Base-by-base conservation (phyloP, 2,329 filamentous ascomycete species). In the Huntiella bhutanensis region DNA sequence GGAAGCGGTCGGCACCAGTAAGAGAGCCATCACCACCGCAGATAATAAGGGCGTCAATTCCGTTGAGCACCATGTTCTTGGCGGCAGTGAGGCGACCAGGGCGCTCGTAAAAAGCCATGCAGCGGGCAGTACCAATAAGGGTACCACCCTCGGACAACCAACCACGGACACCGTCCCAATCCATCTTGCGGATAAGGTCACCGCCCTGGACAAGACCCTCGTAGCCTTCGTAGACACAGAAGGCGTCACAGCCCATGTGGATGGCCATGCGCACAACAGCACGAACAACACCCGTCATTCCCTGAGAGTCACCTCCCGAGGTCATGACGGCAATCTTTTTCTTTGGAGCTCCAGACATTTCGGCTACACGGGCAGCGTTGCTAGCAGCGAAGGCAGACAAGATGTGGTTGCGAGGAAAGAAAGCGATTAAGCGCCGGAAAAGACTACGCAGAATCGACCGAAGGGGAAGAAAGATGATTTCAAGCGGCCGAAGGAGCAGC, bases 11-110 rank as follows among this genome's bases (percentile, higher is more conserved):
- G 46, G 91, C 91, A 58, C 91, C 91, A 8, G 91, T 98, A 57
- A 98, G 72, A 53, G 85, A 93, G 52, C 91, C 91, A 60, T 98
- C 91, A 66, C 91, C 91, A 60, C 91, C 91, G 61, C 88, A 96
- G 59, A 98, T 92, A 56, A 98, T 81, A 55, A 98, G 70, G 46
- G 91, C 91, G 60, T 98, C 86, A 54, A 98, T 96, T 58, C 91
- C 91, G 54, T 84, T 77, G 51, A 85, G 63, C 37, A 98, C 75
- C 77, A 98, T 80, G 67, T 98, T 95, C 70, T 88, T 94, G 49
- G 91, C 91, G 1, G 85, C 91, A 46, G 69, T 73, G 50, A 94
- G 64, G 53, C 91, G 80, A 13, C 91, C 91, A 28, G 79, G 67
- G 41, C 91, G 80, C 62, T 95, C 81, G 64, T 82, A 88, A 66